Conservation (phyloP, 176 grass and related monocot genomes). For the Oryza meridionalis region DNA sequence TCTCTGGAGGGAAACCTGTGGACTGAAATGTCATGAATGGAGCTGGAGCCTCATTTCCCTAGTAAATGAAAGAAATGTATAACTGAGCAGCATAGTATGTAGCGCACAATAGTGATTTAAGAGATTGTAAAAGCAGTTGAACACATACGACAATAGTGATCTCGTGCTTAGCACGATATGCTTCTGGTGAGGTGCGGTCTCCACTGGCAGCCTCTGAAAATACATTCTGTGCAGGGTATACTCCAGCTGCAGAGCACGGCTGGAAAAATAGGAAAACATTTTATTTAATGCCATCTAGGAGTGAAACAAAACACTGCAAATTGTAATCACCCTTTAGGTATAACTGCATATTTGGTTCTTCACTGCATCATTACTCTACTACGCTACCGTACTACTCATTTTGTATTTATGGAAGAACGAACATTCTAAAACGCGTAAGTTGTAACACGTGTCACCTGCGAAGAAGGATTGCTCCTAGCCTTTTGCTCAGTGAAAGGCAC, state of each 20-base stretch:
- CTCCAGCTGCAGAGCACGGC: slow-evolving; percentile 33
- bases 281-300: slow-evolving; percentile 11
- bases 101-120: slow-evolving; percentile 15
- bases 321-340: not conserved
- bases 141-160: slow-evolving; percentile 70
- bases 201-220: slow-evolving; percentile 47
- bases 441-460: slow-evolving; percentile 4
- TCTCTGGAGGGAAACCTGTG: slow-evolving; percentile 65
- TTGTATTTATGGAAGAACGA: not conserved
- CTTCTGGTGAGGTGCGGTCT: slow-evolving; percentile 48
- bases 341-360: not conserved
- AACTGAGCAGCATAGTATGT: not conserved
- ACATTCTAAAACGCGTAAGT: not conserved
- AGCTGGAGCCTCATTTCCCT: slow-evolving; percentile 67
- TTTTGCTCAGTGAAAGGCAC: slow-evolving; percentile 16
- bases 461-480: slow-evolving; percentile 21
- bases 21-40: slow-evolving; percentile 81
- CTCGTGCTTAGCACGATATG: slow-evolving; percentile 83
- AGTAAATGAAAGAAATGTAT: slow-evolving; percentile 28
- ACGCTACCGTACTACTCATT: not conserved
- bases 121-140: slow-evolving; percentile 16
- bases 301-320: not conserved
- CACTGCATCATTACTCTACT: not conserved
- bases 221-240: slow-evolving; percentile 20
- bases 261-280: slow-evolving; percentile 44